Percentiles rank a stretch among this genome's conserved stretches.
Evolutionary conservation across 2,329 filamentous ascomycete species (phyloP).

Genomic region (Raffaelea ambrosiae): DNA sequence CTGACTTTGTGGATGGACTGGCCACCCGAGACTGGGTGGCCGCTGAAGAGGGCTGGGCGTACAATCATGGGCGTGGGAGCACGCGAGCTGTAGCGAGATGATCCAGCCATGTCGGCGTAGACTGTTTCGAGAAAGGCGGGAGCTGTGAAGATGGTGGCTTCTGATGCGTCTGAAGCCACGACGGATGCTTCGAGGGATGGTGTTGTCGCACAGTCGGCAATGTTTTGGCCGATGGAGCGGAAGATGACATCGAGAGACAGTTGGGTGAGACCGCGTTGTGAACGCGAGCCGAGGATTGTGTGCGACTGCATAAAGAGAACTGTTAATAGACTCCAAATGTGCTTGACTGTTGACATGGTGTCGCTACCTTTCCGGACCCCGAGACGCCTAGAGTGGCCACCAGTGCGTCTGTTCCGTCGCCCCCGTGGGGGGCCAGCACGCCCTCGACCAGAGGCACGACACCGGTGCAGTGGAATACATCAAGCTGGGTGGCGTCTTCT

Average conservation of each 20-base stretch:
- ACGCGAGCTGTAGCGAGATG: constrained; percentile 53
- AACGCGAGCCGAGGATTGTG: constrained; percentile 83
- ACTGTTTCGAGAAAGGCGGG: constrained; percentile 69
- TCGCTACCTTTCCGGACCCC: constrained; percentile 80
- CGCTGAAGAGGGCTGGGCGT: constrained; percentile 34
- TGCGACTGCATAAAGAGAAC: constrained; percentile 58
- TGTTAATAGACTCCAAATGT: no score
- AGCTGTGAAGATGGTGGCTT: constrained; percentile 68
- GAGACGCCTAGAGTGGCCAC: constrained; percentile 90
- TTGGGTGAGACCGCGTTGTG: constrained; percentile 83
- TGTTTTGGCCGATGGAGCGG: constrained; percentile 64
- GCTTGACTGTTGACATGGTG: no score
- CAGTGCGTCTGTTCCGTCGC: constrained; percentile 78
- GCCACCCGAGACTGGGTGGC: no score
- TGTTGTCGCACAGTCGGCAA: constrained; percentile 53
- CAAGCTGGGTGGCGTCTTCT: constrained; percentile 73
- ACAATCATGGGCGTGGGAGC: constrained; percentile 63
- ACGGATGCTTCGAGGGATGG: constrained; percentile 64
- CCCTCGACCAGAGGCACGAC: constrained; percentile 70
- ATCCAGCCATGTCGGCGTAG: constrained; percentile 55
- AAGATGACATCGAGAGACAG: constrained; percentile 86
- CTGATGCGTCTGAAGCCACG: constrained; percentile 67
- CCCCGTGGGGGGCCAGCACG: constrained; percentile 63
- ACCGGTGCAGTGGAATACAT: constrained; percentile 75
- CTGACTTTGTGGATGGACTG: no score